These are phyloP conservation scores for Phaffia rhodozyma DNA, from an alignment of 1,284 basidiomycete species.

Conservation along the genomic window DNA sequence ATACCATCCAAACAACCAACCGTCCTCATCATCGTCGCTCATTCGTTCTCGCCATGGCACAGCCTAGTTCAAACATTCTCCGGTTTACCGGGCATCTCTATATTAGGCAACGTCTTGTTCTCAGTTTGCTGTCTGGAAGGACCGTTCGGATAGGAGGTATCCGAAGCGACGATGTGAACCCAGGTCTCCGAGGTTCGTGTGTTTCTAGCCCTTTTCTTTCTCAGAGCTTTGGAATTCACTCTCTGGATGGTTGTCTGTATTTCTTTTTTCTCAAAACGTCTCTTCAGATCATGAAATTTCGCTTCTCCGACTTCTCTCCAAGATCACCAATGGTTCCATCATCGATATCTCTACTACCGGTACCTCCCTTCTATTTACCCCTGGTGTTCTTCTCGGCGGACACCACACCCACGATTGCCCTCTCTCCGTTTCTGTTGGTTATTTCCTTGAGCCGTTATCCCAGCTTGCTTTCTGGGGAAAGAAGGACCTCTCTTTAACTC, in stretches of 20 bases:
- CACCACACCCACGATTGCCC: slow-evolving; percentile 74
- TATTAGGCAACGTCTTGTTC: slow-evolving; percentile 71
- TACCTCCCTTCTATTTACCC: slow-evolving; percentile 79
- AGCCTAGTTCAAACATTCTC: slow-evolving; percentile 8
- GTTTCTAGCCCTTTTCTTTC: neutral
- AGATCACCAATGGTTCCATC: slow-evolving; percentile 83
- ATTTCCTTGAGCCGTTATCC: slow-evolving; percentile 83
- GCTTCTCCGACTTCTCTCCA: slow-evolving; percentile 76
- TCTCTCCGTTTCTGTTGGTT: slow-evolving; percentile 73
- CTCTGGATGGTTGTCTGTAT: neutral
- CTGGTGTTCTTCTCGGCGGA: slow-evolving; percentile 83
- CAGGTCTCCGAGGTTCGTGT: slow-evolving; percentile 58
- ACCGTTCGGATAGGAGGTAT: slow-evolving; percentile 80
- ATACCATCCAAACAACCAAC: too few relatives aligned
- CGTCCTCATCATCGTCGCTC: neutral
- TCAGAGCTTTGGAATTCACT: neutral
- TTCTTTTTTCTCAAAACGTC: neutral
- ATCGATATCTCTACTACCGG: slow-evolving; percentile 97
- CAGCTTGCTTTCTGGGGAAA: slow-evolving; percentile 91
- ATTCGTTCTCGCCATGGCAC: neutral
- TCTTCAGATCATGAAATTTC: slow-evolving; percentile 79
- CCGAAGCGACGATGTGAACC: slow-evolving; percentile 80
- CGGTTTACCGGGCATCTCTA: slow-evolving; percentile 65
- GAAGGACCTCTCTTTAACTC: slow-evolving; percentile 64
- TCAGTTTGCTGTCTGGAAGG: slow-evolving; percentile 79